Evolutionary conservation across 2,329 filamentous ascomycete genomes (phyloP), one percentile per base, ranked within the genome.

Genomic region (Sporothrix humicola): DNA sequence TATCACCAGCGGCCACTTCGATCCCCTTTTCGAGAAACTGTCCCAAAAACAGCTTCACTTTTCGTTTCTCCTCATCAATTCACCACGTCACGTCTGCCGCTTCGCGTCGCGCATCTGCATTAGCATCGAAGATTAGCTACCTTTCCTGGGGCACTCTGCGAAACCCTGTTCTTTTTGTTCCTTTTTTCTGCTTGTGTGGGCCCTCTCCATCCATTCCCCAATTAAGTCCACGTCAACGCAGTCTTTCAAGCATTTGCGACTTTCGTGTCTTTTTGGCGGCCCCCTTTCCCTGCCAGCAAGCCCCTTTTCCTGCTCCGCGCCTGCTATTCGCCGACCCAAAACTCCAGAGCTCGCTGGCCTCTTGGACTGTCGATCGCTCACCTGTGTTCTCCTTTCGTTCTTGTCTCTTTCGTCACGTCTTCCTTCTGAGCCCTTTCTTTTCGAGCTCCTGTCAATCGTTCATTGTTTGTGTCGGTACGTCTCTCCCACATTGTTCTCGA

Each of bases 161-260:
- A 70, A 70, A 73, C 72, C 72, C 71, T 72, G 59, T 59, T 54
- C 52, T 26, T 20, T 26, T 26, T 52, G 23, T 2, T 8, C 26
- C 13, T 17, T 15, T 46, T 56, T 61, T 37, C 54, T 73, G 59
- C 68, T 68, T 26, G 68, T 73, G 72, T 73, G 72, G 72, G 71
- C n/a, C 58, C 46, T 61, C 12, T 31, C 56, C 46, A 23, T 54
- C 48, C 48, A 42, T 69, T 63, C 31, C 58, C 72, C 68, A 73
- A 71, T 71, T 66, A 71, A 61, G 59, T 71, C 72, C 72, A 73
- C 72, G 69, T 73, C 72, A 73, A 66, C 73, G 56, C 66, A 48
- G 59, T 69, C 65, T 52, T 26, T 17, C 63, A 37, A n/a, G 37
- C 23, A n/a, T 69, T 50, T 20, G 8, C 37, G 9, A 8, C 52